Evolutionary conservation across 805 yeast species (phyloP).

Genomic region (Phaffomyces thermotolerans): DNA sequence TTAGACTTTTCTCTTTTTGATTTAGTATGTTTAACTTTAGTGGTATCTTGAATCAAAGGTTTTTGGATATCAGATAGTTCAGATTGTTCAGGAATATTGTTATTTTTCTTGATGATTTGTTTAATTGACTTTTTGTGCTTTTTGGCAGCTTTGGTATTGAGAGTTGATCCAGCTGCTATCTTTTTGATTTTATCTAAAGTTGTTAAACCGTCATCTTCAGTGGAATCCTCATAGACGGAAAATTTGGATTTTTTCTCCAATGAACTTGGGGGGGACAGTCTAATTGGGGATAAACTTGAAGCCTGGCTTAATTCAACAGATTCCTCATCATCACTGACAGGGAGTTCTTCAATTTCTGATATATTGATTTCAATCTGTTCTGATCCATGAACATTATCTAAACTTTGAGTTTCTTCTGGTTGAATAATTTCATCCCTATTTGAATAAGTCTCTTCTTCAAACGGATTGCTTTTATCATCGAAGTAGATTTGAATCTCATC

Average conservation of each 20-base stretch:
- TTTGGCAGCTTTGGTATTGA: background rate
- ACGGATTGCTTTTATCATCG: conserved; percentile 16
- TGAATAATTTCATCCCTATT: conserved; percentile 3
- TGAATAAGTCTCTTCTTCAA: conserved; percentile 8
- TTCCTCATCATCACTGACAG: background rate
- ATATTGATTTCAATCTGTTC: conserved; percentile 7
- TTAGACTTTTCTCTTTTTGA: conserved; percentile 25
- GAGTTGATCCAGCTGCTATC: conserved; percentile 14
- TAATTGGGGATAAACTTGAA: conserved; percentile 20
- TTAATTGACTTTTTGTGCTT: background rate
- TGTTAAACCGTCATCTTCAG: conserved; percentile 5
- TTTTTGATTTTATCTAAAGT: conserved; percentile 10
- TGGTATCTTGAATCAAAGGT: conserved; percentile 16
- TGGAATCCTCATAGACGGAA: conserved; percentile 19
- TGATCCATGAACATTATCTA: conserved; percentile 6
- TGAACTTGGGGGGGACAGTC: conserved; percentile 13
- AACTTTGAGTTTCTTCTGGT: conserved; percentile 4
- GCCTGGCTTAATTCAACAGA: conserved; percentile 13
- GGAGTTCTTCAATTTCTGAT: background rate
- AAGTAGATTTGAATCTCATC: conserved; percentile 21
- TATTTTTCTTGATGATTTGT: background rate
- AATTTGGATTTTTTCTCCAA: conserved; percentile 8
- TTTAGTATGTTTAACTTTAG: conserved; percentile 22
- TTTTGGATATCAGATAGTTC: conserved; percentile 17
- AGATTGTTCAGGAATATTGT: background rate